Evolutionary conservation across 176 grass and related monocot species (phyloP).

Genomic region (Dendrocalamus sinicus): DNA sequence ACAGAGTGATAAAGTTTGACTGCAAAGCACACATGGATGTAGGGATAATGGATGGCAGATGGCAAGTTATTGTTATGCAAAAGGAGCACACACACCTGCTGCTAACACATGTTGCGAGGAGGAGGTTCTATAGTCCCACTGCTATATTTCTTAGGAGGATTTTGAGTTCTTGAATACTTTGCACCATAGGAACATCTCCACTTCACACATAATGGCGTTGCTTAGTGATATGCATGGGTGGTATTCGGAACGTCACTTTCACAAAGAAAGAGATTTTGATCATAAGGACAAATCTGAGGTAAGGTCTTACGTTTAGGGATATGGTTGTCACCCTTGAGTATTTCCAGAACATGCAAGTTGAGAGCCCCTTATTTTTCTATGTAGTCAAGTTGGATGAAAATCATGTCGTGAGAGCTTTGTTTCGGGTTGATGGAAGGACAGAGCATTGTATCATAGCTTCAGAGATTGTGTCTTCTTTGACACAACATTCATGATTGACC

Average conservation of each 20-base stretch:
- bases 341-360: neutral
- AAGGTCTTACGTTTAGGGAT: neutral
- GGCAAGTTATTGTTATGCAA: no score
- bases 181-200: neutral
- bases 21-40: neutral
- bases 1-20: neutral
- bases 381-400: neutral
- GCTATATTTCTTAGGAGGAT: neutral
- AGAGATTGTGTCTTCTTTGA: slow-evolving; percentile 24
- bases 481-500: neutral
- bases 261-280: neutral
- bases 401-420: neutral
- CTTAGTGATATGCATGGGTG: neutral
- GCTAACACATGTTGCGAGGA: neutral
- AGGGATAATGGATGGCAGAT: neutral
- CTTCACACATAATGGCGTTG: neutral
- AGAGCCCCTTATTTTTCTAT: slow-evolving; percentile 8
- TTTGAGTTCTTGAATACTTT: neutral
- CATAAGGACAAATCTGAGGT: neutral
- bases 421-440: slow-evolving; percentile 22
- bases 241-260: neutral
- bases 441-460: neutral
- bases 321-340: neutral
- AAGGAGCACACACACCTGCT: neutral
- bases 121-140: neutral